These are phyloP conservation scores for Neurospora terricola DNA, from an alignment of 495 filamentous ascomycete genomes.

Conservation along the genomic window DNA sequence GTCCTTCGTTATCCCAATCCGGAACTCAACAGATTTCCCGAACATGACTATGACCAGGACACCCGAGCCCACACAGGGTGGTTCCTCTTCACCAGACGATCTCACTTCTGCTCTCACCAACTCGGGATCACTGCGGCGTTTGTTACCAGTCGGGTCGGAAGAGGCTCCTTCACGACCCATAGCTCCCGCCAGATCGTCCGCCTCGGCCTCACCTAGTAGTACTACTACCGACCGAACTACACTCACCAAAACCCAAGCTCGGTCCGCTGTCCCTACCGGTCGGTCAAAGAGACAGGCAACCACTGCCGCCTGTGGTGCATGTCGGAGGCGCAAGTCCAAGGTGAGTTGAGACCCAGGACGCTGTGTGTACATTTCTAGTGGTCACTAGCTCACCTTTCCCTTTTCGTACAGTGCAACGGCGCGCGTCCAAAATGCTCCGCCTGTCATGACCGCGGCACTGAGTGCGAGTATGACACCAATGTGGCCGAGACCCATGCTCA, in stretches of 20 bases:
- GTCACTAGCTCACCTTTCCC: slow-evolving; percentile 1
- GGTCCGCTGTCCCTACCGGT: not conserved
- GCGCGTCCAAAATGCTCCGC: slow-evolving; percentile 25
- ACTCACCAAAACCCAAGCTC: not conserved
- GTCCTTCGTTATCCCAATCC: not conserved
- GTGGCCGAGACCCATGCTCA: slow-evolving; percentile 30
- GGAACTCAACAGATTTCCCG: not conserved
- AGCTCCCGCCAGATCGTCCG: not conserved
- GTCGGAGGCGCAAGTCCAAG: slow-evolving; percentile 47
- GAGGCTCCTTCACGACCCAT: not conserved
- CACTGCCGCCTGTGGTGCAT: slow-evolving; percentile 43
- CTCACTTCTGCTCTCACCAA: not conserved
- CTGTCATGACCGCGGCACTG: slow-evolving; percentile 23
- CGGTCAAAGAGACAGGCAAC: slow-evolving; percentile 32
- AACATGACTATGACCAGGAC: not conserved
- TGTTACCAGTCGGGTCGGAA: not conserved
- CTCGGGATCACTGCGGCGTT: not conserved
- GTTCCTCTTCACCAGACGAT: not conserved
- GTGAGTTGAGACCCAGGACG: slow-evolving; percentile 15
- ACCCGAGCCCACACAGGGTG: not conserved
- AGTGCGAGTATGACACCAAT: slow-evolving; percentile 30
- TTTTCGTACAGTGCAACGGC: slow-evolving; percentile 25
- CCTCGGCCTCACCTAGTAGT: not conserved
- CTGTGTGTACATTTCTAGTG: not conserved
- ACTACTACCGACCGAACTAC: not conserved